These are phyloP conservation scores for Colletotrichum cereale DNA, from an alignment of 2,329 filamentous ascomycete species.

Conservation along the genomic window DNA sequence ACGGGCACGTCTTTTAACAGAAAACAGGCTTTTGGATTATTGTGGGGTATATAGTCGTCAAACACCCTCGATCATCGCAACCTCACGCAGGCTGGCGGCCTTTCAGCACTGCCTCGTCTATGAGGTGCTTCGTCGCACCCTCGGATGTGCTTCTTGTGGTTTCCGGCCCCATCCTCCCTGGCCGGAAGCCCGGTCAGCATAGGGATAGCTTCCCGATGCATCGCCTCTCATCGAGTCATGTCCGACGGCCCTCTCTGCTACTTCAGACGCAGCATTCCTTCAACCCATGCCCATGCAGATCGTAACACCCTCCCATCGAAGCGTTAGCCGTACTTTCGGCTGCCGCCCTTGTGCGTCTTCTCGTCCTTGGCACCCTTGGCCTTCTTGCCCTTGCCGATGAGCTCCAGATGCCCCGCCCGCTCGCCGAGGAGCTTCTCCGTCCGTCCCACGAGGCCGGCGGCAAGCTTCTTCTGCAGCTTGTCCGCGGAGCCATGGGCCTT, in stretches of 20 bases:
- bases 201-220: neutral
- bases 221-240: neutral
- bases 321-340: slow-evolving; percentile 67
- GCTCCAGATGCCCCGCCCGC: slow-evolving; percentile 69
- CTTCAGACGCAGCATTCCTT: neutral
- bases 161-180: neutral
- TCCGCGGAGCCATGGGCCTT: slow-evolving; percentile 59
- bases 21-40: slow-evolving; percentile 22
- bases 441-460: slow-evolving; percentile 64
- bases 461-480: slow-evolving; percentile 67
- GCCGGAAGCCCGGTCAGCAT: neutral
- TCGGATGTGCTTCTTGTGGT: neutral
- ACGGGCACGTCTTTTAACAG: slow-evolving; percentile 3
- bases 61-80: slow-evolving; percentile 1
- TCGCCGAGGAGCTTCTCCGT: slow-evolving; percentile 71
- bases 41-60: slow-evolving; percentile 31
- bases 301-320: neutral
- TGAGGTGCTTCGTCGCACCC: neutral
- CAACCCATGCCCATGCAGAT: neutral
- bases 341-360: slow-evolving; percentile 60
- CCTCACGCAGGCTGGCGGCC: neutral
- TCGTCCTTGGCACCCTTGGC: slow-evolving; percentile 50
- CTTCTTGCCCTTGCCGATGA: slow-evolving; percentile 70
- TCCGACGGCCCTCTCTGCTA: neutral
- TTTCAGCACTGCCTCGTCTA: neutral